Conservation (phyloP, 2,329 filamentous ascomycete species). For the Sarocladium strictum region DNA sequence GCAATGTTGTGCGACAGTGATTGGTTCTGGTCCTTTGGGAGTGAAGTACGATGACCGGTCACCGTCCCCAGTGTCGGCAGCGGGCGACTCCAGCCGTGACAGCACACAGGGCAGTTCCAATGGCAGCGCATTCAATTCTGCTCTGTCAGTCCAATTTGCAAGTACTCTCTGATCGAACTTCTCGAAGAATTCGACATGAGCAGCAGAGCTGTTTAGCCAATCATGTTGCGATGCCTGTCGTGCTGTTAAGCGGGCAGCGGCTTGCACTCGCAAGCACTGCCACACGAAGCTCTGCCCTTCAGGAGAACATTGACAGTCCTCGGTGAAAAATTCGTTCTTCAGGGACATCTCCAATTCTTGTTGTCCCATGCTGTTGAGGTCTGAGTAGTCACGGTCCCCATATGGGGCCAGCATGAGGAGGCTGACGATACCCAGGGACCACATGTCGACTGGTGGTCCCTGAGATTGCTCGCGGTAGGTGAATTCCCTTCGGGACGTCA, state of each 20-base stretch:
- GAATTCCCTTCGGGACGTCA: conserved; percentile 31
- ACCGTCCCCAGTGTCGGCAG: not conserved
- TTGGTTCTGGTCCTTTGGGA: not conserved
- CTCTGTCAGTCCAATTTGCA: not conserved
- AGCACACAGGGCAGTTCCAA: conserved; percentile 24
- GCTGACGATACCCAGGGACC: conserved; percentile 44
- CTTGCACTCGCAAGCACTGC: conserved; percentile 23
- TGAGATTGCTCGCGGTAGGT: conserved; percentile 14
- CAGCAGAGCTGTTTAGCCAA: conserved; percentile 27
- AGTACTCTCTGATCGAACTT: conserved; percentile 21
- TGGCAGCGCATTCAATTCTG: conserved; percentile 27
- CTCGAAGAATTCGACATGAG: conserved; percentile 25
- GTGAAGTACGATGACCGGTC: not conserved
- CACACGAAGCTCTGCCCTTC: conserved; percentile 24
- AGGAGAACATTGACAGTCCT: conserved; percentile 15
- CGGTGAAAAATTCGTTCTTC: conserved; percentile 12
- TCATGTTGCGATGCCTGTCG: conserved; percentile 22
- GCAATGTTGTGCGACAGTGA: not conserved
- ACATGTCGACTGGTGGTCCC: conserved; percentile 42
- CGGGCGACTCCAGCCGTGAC: not conserved
- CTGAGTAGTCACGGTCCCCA: conserved; percentile 15
- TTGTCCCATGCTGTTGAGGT: conserved; percentile 23
- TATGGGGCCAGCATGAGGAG: conserved; percentile 28
- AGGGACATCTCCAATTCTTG: conserved; percentile 17
- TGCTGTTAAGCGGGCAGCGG: conserved; percentile 22